Conservation (phyloP, 768 basidiomycete genomes). For the Crucibulum laeve region DNA sequence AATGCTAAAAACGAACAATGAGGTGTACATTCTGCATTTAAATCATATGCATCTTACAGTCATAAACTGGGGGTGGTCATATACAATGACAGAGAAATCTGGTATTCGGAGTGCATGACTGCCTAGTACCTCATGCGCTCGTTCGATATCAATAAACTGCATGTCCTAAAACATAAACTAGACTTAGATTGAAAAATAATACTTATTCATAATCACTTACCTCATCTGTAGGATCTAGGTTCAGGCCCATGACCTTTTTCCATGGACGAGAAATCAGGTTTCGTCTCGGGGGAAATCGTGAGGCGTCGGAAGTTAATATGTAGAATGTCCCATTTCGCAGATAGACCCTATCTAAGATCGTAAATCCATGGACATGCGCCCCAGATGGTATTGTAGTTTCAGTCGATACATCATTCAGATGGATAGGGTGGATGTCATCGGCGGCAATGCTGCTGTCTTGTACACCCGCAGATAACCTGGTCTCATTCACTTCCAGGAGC, state of each 20-base stretch:
- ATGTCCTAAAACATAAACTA: conserved; percentile 13
- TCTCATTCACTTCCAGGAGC: too few species aligned
- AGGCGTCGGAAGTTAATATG: conserved; percentile 41
- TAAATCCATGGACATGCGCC: conserved; percentile 64
- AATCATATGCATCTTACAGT: too few species aligned
- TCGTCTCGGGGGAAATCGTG: conserved; percentile 38
- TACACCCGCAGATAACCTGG: too few species aligned
- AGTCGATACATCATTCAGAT: not conserved
- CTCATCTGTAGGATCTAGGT: conserved; percentile 24
- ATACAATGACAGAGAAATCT: conserved; percentile 15
- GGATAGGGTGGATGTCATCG: too few species aligned
- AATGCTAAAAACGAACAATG: too few species aligned
- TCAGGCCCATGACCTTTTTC: conserved; percentile 11
- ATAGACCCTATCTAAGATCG: conserved; percentile 69
- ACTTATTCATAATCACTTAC: conserved; percentile 17
- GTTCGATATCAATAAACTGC: conserved; percentile 15
- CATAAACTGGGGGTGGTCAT: conserved; percentile 20
- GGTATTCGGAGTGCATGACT: conserved; percentile 13
- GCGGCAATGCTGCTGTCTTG: too few species aligned
- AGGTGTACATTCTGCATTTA: too few species aligned
- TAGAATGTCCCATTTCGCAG: conserved; percentile 70
- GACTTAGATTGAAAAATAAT: not conserved
- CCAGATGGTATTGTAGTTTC: conserved; percentile 23
- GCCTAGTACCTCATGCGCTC: conserved; percentile 15
- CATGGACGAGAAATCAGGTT: conserved; percentile 32